Percentiles rank a stretch among this genome's conserved stretches.
Conservation (phyloP, 2,329 filamentous ascomycete genomes). For the Fusarium sp. region DNA sequence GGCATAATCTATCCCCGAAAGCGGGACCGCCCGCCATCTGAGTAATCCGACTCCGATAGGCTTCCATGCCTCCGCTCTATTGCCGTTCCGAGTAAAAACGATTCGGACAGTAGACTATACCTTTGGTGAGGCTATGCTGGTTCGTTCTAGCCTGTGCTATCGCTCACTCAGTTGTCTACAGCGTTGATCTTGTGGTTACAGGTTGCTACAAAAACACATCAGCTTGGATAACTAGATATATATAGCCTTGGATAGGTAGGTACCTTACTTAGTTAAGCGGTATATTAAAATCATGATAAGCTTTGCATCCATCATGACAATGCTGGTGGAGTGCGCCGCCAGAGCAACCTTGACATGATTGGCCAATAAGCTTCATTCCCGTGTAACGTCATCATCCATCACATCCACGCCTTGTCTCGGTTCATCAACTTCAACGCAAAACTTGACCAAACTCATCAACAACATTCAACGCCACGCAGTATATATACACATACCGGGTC, state of each 20-base stretch:
- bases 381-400: conserved; percentile 40
- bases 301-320: neutral
- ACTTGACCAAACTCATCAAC: conserved; percentile 17
- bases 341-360: conserved; percentile 22
- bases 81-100: conserved; percentile 18
- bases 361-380: conserved; percentile 16
- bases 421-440: conserved; percentile 1
- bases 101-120: conserved; percentile 1
- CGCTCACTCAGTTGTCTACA: no score
- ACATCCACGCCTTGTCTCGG: conserved; percentile 39
- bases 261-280: no score
- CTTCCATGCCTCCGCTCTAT: conserved; percentile 19
- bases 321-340: conserved; percentile 14
- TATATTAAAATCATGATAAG: no score
- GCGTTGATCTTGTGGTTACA: no score
- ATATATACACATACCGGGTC: neutral
- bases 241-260: no score
- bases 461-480: neutral
- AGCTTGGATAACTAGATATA: no score
- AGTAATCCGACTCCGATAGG: neutral
- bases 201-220: no score
- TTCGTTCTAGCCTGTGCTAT: no score
- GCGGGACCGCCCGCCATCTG: conserved; percentile 12
- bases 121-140: neutral
- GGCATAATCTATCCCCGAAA: conserved; percentile 19